Base-by-base conservation (phyloP, 2,329 filamentous ascomycete genomes). In the Celoporthe dispersa region DNA sequence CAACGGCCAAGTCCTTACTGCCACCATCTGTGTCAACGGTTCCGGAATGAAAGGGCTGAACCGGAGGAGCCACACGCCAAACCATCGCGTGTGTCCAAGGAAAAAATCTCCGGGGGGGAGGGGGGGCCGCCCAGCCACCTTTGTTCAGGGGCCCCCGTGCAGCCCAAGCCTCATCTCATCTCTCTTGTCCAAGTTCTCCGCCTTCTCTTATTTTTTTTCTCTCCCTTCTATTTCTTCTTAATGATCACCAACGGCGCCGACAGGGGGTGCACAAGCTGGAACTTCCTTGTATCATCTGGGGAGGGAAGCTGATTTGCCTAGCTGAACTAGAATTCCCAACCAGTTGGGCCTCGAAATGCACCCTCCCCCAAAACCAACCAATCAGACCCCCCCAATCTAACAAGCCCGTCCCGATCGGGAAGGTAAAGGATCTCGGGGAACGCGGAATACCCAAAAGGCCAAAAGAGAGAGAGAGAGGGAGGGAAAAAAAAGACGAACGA, bases 331-430 rank as follows among this genome's bases (percentile, higher is more conserved):
- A 55, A 55, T 55, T 55, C 51, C 51, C 51, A 28, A 28, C 51
- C 25, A 28, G 51, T 25, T 28, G 51, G 51, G 51, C 51, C 51
- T 28, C 16, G 5, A 53, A 53, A 28, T 3, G 12, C 25, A 53
- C 48, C 51, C n/a, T n/a, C 6, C 44, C 44, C 19, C 51, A 14
- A 25, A 3, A 14, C 11, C 59, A 28, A 25, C 60, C 60, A 63
- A 63, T 63, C 37, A 63, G 1, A 44, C 12, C 2, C 4, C 4
- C 60, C 11, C 37, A 44, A 28, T 14, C 37, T 4, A 3, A 19
- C 37, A 63, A 12, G 35, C 2, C 44, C 12, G 22, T 63, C 60
- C 60, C 19, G 14, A 63, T 63, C 60, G 37, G 60, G 60, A 63
- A 63, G 60, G 60, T 44, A n/a, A 39, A 39, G 35, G 33, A 62